Conservation (phyloP, 176 grass and related monocot genomes). For the Otatea glauca region DNA sequence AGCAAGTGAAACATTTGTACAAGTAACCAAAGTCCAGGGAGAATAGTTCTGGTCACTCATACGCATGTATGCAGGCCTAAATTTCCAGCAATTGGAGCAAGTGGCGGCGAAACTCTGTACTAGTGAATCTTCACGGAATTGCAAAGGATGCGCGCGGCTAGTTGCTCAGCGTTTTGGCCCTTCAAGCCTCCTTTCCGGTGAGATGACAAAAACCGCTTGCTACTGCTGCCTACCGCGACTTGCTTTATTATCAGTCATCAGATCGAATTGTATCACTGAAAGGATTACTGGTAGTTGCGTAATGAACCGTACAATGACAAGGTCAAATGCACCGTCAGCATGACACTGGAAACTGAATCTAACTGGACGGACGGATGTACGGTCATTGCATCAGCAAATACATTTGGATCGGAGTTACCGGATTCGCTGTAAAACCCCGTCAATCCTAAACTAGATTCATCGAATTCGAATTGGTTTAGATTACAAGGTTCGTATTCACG, state of each 20-base stretch:
- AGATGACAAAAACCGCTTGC: background rate
- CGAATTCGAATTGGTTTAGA: too few species aligned
- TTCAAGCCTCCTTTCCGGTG: constrained; percentile 20
- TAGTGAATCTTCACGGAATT: background rate
- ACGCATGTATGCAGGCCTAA: background rate
- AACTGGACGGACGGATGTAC: background rate
- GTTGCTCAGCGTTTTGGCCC: constrained; percentile 2
- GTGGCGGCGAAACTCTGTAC: background rate
- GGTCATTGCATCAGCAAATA: constrained; percentile 1
- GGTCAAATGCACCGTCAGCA: background rate
- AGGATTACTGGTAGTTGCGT: background rate
- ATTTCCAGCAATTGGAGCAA: background rate
- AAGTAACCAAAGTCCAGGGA: background rate
- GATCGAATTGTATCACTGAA: background rate
- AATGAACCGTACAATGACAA: background rate
- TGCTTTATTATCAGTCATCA: background rate
- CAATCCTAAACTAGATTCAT: too few species aligned
- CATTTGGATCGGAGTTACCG: too few species aligned
- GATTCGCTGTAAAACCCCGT: too few species aligned
- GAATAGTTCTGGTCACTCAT: background rate
- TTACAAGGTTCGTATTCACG: too few species aligned
- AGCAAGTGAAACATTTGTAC: background rate
- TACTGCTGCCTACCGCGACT: background rate
- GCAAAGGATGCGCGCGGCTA: constrained; percentile 39
- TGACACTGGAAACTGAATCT: background rate